These are phyloP conservation scores for Xylariaceae sp. DNA, from an alignment of 2,329 filamentous ascomycete species.

Conservation along the genomic window DNA sequence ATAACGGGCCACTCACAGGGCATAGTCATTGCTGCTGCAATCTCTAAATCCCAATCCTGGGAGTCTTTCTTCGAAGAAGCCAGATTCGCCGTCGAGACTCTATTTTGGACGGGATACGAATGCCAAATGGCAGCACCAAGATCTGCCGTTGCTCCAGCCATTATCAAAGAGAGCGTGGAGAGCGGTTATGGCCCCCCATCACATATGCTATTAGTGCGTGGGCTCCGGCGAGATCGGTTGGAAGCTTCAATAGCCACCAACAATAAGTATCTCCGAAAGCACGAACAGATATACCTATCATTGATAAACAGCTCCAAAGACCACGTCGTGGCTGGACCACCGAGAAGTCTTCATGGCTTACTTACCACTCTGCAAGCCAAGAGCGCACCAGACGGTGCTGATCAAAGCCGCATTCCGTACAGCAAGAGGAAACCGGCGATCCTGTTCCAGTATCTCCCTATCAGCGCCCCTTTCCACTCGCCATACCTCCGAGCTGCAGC, in stretches of 20 bases:
- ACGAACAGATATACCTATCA: slow-evolving; percentile 90
- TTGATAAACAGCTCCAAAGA: slow-evolving; percentile 95
- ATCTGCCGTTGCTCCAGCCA: slow-evolving; percentile 84
- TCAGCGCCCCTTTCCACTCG: slow-evolving; percentile 97
- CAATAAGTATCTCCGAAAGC: slow-evolving; percentile 88
- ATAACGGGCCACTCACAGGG: slow-evolving; percentile 96
- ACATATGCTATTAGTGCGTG: slow-evolving; percentile 95
- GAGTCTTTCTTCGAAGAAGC: slow-evolving; percentile 81
- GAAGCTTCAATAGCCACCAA: slow-evolving; percentile 95
- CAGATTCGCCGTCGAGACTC: slow-evolving; percentile 77
- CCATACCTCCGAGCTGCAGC: slow-evolving; percentile 82
- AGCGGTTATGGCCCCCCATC: slow-evolving; percentile 90
- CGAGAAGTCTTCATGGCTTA: slow-evolving; percentile 90
- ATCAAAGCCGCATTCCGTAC: slow-evolving; percentile 89
- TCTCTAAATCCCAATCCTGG: slow-evolving; percentile 87
- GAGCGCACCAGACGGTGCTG: slow-evolving; percentile 90
- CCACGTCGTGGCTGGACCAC: slow-evolving; percentile 95
- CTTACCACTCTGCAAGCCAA: slow-evolving; percentile 92
- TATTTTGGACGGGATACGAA: slow-evolving; percentile 97
- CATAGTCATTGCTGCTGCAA: slow-evolving; percentile 87
- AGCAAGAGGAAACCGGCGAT: slow-evolving; percentile 96
- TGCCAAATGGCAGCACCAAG: slow-evolving; percentile 96
- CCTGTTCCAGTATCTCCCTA: slow-evolving; percentile 92
- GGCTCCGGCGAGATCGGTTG: slow-evolving; percentile 78
- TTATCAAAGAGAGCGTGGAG: slow-evolving; percentile 88